These are phyloP conservation scores for Akanthomyces lecanii DNA, from an alignment of 2,329 filamentous ascomycete species.

Conservation along the genomic window DNA sequence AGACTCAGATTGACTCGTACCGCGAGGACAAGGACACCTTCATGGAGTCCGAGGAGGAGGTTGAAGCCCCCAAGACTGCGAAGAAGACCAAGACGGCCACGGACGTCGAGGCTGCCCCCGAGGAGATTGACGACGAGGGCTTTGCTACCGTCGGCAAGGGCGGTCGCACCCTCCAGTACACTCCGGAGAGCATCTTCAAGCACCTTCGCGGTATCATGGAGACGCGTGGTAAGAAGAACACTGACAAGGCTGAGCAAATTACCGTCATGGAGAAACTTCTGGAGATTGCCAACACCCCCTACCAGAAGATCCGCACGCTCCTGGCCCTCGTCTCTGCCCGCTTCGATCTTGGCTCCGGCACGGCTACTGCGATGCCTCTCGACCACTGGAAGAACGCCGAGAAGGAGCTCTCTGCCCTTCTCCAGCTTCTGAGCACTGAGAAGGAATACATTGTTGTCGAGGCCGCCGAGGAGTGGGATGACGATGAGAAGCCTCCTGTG, in stretches of 20 bases:
- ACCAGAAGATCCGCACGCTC: slow-evolving; percentile 90
- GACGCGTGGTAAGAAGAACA: slow-evolving; percentile 98
- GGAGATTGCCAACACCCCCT: slow-evolving; percentile 84
- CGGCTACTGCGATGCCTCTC: slow-evolving; percentile 77
- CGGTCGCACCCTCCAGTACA: slow-evolving; percentile 85
- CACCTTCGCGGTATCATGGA: slow-evolving; percentile 90
- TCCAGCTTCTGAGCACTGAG: slow-evolving; percentile 75
- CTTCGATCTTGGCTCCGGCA: slow-evolving; percentile 83
- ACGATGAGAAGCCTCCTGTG: slow-evolving; percentile 87
- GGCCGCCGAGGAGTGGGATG: slow-evolving; percentile 95
- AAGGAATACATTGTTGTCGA: slow-evolving; percentile 82
- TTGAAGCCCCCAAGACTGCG: slow-evolving; percentile 45
- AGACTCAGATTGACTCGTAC: slow-evolving; percentile 82
- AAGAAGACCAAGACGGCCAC: slow-evolving; percentile 44
- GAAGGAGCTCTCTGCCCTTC: slow-evolving; percentile 73
- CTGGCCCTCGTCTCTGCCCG: slow-evolving; percentile 87
- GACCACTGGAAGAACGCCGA: slow-evolving; percentile 97
- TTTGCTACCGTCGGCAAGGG: slow-evolving; percentile 87
- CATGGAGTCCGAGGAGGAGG: slow-evolving; percentile 74
- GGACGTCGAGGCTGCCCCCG: slow-evolving; percentile 42
- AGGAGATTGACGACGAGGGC: slow-evolving; percentile 72
- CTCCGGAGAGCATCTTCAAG: slow-evolving; percentile 96
- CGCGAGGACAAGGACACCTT: slow-evolving; percentile 78
- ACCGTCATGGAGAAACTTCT: slow-evolving; percentile 93
- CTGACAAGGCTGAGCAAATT: slow-evolving; percentile 91